Evolutionary conservation across 305 asterid genomes (phyloP).

Genomic region (Solanum aculeatissimum): DNA sequence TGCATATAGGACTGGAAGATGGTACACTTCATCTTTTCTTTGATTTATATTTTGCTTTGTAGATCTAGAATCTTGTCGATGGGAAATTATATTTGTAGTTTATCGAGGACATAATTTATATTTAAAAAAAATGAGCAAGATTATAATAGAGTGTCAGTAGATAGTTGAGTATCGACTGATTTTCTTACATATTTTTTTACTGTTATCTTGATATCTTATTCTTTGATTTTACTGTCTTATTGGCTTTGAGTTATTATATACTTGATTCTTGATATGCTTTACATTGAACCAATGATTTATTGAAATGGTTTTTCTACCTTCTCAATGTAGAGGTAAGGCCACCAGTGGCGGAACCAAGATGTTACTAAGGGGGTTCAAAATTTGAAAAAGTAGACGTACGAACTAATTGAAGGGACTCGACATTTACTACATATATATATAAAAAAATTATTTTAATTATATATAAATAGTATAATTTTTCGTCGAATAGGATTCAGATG

Average conservation of each 20-base stretch:
- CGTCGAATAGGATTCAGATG: no score
- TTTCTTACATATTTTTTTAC: not conserved
- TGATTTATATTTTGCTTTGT: not conserved
- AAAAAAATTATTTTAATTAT: no score
- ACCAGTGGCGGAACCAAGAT: no score
- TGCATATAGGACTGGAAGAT: not conserved
- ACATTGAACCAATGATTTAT: not conserved
- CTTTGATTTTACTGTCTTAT: not conserved
- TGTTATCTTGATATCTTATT: not conserved
- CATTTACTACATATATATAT: no score
- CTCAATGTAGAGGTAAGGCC: not conserved
- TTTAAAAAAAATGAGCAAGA: no score
- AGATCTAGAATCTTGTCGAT: not conserved
- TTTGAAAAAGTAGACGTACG: no score
- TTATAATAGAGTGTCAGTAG: no score
- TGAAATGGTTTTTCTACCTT: not conserved
- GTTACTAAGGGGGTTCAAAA: no score
- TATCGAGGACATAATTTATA: not conserved
- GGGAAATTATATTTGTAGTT: accelerated
- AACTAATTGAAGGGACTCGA: no score
- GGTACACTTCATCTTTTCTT: not conserved
- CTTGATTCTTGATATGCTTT: not conserved
- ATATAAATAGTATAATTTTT: no score
- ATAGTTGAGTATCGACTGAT: no score
- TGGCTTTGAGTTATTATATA: not conserved